phyloP scores from a whole-genome alignment of 176 grass and related monocot species.

The Elymus sibiricus region DNA sequence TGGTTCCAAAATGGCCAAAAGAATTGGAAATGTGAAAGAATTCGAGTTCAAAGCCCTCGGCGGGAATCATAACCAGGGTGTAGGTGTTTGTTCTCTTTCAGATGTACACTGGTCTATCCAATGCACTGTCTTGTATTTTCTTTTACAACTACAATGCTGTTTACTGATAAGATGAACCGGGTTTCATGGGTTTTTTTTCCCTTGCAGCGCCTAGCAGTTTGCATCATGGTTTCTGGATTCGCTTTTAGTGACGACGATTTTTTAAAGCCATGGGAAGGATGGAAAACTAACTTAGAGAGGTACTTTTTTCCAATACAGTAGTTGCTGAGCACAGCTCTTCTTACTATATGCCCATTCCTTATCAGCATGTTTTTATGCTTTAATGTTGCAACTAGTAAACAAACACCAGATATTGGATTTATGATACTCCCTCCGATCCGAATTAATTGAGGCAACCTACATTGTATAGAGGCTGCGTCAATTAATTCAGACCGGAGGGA shows the following conservation, averaged over 20 bases:
- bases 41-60: slow-evolving; percentile 90
- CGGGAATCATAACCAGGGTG: slow-evolving; percentile 91
- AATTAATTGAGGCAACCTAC: no score
- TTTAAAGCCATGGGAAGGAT: slow-evolving; percentile 86
- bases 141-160: neutral
- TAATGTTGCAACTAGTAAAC: neutral
- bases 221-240: slow-evolving; percentile 79
- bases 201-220: slow-evolving; percentile 78
- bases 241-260: slow-evolving; percentile 76
- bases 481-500: no score
- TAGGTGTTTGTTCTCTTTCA: slow-evolving; percentile 54
- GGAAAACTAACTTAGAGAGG: slow-evolving; percentile 87
- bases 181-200: slow-evolving; percentile 26
- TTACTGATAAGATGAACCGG: slow-evolving; percentile 1
- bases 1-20: slow-evolving; percentile 90
- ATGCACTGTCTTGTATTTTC: neutral
- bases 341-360: neutral
- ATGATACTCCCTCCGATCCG: no score
- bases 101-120: neutral
- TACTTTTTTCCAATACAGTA: slow-evolving; percentile 21
- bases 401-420: neutral
- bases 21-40: slow-evolving; percentile 83
- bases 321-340: neutral
- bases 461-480: no score
- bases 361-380: neutral